phyloP scores from a whole-genome alignment of 345 rosid genomes.

The Orychophragmus violaceus region DNA sequence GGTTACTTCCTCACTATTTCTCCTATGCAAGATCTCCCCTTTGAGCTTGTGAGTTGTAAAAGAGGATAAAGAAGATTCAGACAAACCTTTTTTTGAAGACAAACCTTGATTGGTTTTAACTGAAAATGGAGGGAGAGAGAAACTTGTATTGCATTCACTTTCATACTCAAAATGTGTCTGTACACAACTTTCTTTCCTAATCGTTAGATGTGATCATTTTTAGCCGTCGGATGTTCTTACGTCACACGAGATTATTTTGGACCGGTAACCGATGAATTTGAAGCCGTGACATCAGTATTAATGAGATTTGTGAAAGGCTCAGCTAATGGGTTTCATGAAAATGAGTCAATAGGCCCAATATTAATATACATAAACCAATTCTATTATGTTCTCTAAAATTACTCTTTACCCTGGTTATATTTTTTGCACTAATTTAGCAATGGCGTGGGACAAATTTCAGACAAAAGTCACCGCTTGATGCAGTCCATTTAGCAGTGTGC shows the following conservation, averaged over 20 bases:
- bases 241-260: too few relatives aligned
- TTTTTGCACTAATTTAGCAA: neutral
- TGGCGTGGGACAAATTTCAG: neutral
- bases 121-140: slow-evolving; percentile 23
- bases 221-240: slow-evolving; percentile 5
- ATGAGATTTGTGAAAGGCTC: neutral
- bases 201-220: neutral
- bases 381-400: neutral
- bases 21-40: too few relatives aligned
- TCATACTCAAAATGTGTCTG: neutral
- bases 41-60: too few relatives aligned
- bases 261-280: too few relatives aligned
- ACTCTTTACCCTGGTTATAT: neutral
- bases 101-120: neutral
- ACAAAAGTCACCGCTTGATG: neutral
- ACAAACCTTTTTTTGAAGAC: neutral
- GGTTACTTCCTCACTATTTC: neutral
- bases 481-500: neutral
- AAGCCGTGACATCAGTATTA: too few relatives aligned
- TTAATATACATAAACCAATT: neutral
- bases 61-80: too few relatives aligned
- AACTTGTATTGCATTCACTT: neutral
- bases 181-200: neutral
- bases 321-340: neutral
- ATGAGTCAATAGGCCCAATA: neutral